Evolutionary conservation across 1,139 yeast genomes (phyloP), one percentile per base, ranked within the genome.

Genomic region (Debaryomyces sp.): DNA sequence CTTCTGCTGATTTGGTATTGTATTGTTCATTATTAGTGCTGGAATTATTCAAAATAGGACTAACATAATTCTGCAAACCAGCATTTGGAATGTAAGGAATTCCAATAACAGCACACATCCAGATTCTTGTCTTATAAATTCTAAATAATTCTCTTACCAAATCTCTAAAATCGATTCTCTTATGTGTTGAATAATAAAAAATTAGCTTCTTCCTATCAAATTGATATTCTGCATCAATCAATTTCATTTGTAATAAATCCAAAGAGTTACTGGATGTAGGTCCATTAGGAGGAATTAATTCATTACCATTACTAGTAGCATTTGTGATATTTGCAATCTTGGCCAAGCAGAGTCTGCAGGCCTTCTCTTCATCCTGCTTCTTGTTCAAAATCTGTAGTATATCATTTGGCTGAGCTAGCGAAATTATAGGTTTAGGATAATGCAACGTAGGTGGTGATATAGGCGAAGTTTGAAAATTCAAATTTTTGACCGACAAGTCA

Each of bases 151-250:
- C 98, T 56, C 95, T 83, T 45, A 94, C 96, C 66, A 95, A 79
- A 53, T 89, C 96, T 59, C 99, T 78, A 66, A 94, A 94, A 68
- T 94, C 99, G 52, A 94, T 88, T 61, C 99, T 79, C 60, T 86
- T 86, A 53, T 81, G 81, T 15, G 90, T 85, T 39, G 87, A 84
- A 53, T 76, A 77, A 70, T 94, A 94, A 67, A 94, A 92, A 6
- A 96, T 94, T 63, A 94, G 77, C 69, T 95, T 94, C 61, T 96
- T 85, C 54, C 96, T 82, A 65, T 95, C 99, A 81, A 94, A 92
- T 67, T 94, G 99, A 66, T 91, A 94, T 70, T 94, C 99, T 0
- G 96, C 92, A 66, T 89, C 84, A 57, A 82, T 80, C 53, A 76
- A 68, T 59, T 78, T 81, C 68, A 80, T 68, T 52, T 63, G 66